Evolutionary conservation across 441 rosid genomes (phyloP), one percentile per base, ranked within the genome.

Genomic region (Monsonia emarginata): DNA sequence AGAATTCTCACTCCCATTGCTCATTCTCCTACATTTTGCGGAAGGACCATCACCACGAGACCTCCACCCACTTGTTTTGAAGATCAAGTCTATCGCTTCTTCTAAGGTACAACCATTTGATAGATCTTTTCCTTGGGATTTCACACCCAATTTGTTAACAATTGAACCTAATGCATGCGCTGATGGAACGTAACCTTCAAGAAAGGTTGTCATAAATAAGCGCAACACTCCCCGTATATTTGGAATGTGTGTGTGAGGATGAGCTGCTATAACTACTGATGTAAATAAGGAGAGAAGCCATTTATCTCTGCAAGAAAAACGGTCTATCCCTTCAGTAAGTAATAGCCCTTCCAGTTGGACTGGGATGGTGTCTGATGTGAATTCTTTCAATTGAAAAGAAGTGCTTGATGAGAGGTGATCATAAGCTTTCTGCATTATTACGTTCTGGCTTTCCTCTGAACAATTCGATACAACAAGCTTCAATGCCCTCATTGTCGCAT

Each of bases 91-190:
- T 60, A 85, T 74, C 58, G 81, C 97, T 76, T 88, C 91, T 66
- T 85, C 97, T 74, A 85, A 65, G 65, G 85, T 77, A 80, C 75
- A 82, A 72, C 61, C 76, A 63, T 69, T 70, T 30, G 81, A 71
- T 44, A 64, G 32, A 44, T 72, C 67, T 48, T 63, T 61, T 66
- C 64, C 79, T 26, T 74, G 65, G 57, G 86, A 65, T 70, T 76
- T 81, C 21, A 72, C 46, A 50, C 70, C 69, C 76, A 89, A 69
- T 81, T 93, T 90, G 82, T 93, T 93, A 68, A 89, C 80, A 42
- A 90, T 9, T 68, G 96, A 88, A 52, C 97, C 95, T 78, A 90
- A 72, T 5, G 96, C 96, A 71, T 90, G 95, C 71, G 94, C 94
- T 58, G 97, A 83, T 63, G 74, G 74, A 73, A 81, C 72, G 79